phyloP scores from a whole-genome alignment of 2,329 filamentous ascomycete genomes.

The Colletotrichum australisinense region DNA sequence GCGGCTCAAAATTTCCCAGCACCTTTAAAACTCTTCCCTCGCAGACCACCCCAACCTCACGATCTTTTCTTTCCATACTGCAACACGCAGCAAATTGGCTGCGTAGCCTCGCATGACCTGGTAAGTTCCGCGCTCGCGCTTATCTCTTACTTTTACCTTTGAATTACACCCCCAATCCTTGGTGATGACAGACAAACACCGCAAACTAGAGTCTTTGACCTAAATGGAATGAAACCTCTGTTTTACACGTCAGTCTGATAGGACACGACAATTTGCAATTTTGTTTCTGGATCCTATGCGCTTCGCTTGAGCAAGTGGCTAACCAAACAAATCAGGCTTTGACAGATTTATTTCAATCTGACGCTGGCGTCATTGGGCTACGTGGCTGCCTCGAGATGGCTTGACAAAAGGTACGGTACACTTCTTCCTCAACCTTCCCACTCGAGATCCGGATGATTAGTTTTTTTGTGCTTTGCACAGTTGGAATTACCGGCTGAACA shows the following conservation, averaged over 20 bases:
- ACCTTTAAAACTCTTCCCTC: constrained; percentile 39
- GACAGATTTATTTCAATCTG: constrained; percentile 11
- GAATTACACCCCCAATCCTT: constrained; percentile 42
- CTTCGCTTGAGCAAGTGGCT: constrained; percentile 6
- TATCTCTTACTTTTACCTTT: constrained; percentile 26
- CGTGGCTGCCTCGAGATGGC: constrained; percentile 6
- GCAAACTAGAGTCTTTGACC: constrained; percentile 99
- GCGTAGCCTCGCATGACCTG: constrained; percentile 36
- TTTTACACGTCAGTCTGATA: constrained; percentile 95
- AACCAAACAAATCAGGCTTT: constrained; percentile 15
- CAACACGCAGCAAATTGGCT: neutral
- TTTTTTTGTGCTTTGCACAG: constrained; percentile 75
- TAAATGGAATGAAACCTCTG: constrained; percentile 81
- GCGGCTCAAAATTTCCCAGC: constrained; percentile 33
- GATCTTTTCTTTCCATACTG: constrained; percentile 29
- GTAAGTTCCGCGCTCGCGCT: constrained; percentile 36
- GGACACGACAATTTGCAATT: constrained; percentile 40
- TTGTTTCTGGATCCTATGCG: constrained; percentile 2
- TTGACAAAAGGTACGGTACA: constrained; percentile 14
- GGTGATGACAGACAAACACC: constrained; percentile 88
- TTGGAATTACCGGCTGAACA: constrained; percentile 97
- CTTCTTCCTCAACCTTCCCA: neutral
- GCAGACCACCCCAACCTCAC: constrained; percentile 28
- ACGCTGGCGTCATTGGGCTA: constrained; percentile 14
- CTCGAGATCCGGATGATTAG: constrained; percentile 66